phyloP scores from a whole-genome alignment of 768 basidiomycete genomes.

The Amanita jacksonii region DNA sequence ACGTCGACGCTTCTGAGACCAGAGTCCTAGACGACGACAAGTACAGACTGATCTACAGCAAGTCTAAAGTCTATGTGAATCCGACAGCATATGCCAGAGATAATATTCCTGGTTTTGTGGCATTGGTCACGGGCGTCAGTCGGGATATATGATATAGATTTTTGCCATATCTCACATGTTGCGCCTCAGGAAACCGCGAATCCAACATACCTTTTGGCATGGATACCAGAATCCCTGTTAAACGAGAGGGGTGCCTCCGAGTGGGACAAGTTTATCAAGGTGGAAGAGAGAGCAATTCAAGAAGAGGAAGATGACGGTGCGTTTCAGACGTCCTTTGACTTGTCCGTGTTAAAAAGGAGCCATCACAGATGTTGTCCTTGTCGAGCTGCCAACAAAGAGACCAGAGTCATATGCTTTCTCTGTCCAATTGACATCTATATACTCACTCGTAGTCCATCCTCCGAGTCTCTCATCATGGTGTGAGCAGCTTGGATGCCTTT shows the following conservation, averaged over 20 bases:
- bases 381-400: conserved; percentile 72
- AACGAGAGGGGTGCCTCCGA: conserved; percentile 76
- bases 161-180: conserved; percentile 4
- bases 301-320: conserved; percentile 70
- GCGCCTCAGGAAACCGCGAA: conserved; percentile 55
- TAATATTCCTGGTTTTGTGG: conserved; percentile 90
- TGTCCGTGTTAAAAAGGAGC: neutral
- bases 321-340: conserved; percentile 13
- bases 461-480: conserved; percentile 83
- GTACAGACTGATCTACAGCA: conserved; percentile 76
- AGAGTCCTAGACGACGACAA: conserved; percentile 41
- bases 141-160: too few relatives aligned
- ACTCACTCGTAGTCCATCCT: conserved; percentile 78
- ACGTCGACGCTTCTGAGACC: conserved; percentile 19
- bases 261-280: conserved; percentile 84
- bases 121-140: conserved; percentile 81
- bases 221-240: conserved; percentile 86
- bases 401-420: conserved; percentile 94
- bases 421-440: conserved; percentile 83
- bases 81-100: conserved; percentile 88
- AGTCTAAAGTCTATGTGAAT: conserved; percentile 92
- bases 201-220: conserved; percentile 75
- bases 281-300: conserved; percentile 53
- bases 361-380: conserved; percentile 65
- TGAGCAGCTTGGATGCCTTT: conserved; percentile 19